These are phyloP conservation scores for Haplographium delicatum DNA, from an alignment of 495 filamentous ascomycete species.

Conservation along the genomic window DNA sequence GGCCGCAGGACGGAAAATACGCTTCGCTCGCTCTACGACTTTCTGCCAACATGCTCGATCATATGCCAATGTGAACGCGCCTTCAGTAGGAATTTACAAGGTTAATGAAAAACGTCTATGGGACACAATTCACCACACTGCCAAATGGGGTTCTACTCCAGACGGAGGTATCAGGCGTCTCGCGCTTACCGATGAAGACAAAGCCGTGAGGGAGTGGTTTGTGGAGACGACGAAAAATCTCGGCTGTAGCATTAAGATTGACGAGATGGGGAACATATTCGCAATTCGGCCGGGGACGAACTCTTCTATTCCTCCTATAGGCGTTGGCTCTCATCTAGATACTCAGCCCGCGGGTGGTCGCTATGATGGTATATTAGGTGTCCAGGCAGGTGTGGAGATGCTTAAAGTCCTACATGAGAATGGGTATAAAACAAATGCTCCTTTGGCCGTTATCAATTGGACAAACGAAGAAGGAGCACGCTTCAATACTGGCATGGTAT, in stretches of 20 bases:
- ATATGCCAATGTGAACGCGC: no score
- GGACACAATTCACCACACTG: no score
- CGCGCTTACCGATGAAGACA: conserved; percentile 62
- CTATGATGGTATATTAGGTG: conserved; percentile 69
- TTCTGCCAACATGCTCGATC: no score
- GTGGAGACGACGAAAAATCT: conserved; percentile 53
- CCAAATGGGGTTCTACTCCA: no score
- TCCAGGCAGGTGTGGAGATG: conserved; percentile 66
- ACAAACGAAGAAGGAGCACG: conserved; percentile 79
- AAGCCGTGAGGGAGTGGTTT: conserved; percentile 68
- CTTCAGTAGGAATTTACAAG: no score
- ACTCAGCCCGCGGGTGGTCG: conserved; percentile 70
- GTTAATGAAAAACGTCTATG: no score
- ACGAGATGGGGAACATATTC: conserved; percentile 54
- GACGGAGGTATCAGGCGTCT: conserved; percentile 36
- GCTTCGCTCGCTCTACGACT: no score
- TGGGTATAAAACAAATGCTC: conserved; percentile 58
- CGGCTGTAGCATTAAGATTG: conserved; percentile 43
- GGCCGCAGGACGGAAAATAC: no score
- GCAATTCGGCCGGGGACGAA: conserved; percentile 55
- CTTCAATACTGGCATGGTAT: conserved; percentile 67
- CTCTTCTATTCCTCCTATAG: conserved; percentile 38
- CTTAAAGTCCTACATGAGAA: conserved; percentile 59
- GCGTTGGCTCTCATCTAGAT: conserved; percentile 67
- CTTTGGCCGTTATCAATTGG: conserved; percentile 71